Evolutionary conservation across 108 stramenopile species (phyloP).

Genomic region (Cyclotella sp.): DNA sequence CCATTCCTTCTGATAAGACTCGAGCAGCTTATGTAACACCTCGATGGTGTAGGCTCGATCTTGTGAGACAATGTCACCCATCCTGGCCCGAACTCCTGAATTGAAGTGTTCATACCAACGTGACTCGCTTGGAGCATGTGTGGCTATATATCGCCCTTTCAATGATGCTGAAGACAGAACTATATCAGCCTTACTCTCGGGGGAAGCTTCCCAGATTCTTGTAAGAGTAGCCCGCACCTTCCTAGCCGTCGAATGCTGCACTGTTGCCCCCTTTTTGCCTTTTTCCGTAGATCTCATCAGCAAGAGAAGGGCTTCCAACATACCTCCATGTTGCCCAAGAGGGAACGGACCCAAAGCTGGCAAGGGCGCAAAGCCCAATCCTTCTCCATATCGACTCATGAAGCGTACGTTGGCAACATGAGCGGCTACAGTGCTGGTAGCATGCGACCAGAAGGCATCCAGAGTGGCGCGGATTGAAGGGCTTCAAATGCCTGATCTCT

Average conservation of each 20-base stretch:
- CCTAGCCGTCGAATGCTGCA: background rate
- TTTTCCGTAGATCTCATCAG: background rate
- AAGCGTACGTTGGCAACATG: background rate
- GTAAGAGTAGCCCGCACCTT: background rate
- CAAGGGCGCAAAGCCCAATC: background rate
- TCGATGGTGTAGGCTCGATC: conserved; percentile 16
- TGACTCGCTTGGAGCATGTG: background rate
- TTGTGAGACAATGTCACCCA: background rate
- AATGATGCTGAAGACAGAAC: background rate
- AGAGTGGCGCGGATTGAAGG: background rate
- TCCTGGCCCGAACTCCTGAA: background rate
- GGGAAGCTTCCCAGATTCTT: background rate
- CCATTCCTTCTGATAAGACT: background rate
- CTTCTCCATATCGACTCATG: background rate
- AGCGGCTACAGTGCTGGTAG: background rate
- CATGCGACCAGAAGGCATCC: conserved; percentile 12
- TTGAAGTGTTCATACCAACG: background rate
- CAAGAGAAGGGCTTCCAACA: background rate
- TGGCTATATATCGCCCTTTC: background rate
- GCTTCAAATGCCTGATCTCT: background rate
- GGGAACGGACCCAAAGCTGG: background rate
- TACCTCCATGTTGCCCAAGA: background rate
- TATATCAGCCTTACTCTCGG: background rate
- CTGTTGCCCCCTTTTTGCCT: background rate
- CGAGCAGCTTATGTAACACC: background rate